phyloP scores from a whole-genome alignment of 1,139 yeast genomes.

The Taphrina communis region DNA sequence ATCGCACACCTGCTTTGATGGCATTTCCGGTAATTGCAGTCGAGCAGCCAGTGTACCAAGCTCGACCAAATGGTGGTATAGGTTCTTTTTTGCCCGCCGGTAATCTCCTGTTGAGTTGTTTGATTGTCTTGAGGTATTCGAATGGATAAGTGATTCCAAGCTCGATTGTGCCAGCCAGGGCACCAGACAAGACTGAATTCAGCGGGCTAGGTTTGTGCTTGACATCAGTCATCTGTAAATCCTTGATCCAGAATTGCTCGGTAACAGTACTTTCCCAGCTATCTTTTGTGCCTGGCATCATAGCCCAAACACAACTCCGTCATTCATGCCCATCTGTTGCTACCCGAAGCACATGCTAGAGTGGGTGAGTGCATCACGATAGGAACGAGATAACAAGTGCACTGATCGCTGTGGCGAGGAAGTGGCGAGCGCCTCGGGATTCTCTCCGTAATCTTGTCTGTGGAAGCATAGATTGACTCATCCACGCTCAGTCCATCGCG shows the following conservation, averaged over 20 bases:
- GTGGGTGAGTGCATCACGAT: not conserved
- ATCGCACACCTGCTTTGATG: conserved; percentile 90
- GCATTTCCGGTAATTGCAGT: conserved; percentile 96
- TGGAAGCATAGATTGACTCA: not conserved
- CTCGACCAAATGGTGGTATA: conserved; percentile 60
- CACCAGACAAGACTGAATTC: conserved; percentile 67
- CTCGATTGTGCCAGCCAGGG: conserved; percentile 84
- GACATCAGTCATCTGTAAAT: conserved; percentile 31
- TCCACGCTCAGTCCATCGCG: not conserved
- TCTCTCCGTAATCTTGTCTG: conserved; percentile 12
- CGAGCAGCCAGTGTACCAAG: conserved; percentile 94
- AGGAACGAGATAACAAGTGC: not conserved
- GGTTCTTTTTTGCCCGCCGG: conserved; percentile 43
- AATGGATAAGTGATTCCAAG: conserved; percentile 89
- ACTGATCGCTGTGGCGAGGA: conserved; percentile 3
- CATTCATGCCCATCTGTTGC: not conserved
- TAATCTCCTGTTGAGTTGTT: conserved; percentile 67
- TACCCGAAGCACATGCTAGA: not conserved
- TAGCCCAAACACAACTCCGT: not conserved
- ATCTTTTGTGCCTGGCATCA: no score
- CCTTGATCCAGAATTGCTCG: not conserved
- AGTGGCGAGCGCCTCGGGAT: conserved; percentile 12
- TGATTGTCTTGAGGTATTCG: conserved; percentile 93
- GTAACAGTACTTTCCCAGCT: no score
- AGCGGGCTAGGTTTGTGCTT: conserved; percentile 35